These are phyloP conservation scores for Juglanconis juglandina DNA, from an alignment of 2,329 filamentous ascomycete species.

Conservation along the genomic window DNA sequence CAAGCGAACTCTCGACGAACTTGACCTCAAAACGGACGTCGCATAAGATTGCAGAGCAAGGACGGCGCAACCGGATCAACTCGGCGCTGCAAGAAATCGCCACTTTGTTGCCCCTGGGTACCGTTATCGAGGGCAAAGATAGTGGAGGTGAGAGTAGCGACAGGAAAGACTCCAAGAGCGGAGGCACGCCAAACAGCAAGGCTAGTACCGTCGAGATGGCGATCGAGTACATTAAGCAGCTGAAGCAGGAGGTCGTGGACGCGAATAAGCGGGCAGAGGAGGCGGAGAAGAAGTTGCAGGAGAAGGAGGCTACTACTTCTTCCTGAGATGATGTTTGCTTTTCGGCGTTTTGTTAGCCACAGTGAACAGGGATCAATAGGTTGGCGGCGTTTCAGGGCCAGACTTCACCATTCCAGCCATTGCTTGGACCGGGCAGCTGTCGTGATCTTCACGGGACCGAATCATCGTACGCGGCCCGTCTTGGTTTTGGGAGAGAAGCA, in stretches of 20 bases:
- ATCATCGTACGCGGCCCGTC: neutral
- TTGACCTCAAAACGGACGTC: constrained; percentile 94
- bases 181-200: constrained; percentile 73
- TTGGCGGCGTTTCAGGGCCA: neutral
- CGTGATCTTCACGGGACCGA: neutral
- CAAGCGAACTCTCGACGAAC: constrained; percentile 86
- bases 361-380: neutral
- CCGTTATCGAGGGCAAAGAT: constrained; percentile 30
- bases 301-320: neutral
- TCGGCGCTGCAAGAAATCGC: constrained; percentile 90
- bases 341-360: neutral
- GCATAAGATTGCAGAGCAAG: constrained; percentile 97
- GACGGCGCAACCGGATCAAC: constrained; percentile 91
- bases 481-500: neutral
- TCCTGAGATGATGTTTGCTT: neutral
- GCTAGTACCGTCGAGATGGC: constrained; percentile 97
- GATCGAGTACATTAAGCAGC: constrained; percentile 86
- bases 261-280: constrained; percentile 61
- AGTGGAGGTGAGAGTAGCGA: constrained; percentile 43
- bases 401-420: too few species aligned
- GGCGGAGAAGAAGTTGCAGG: constrained; percentile 58
- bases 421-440: neutral
- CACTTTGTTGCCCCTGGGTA: constrained; percentile 63
- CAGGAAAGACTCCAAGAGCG: constrained; percentile 37
- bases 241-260: constrained; percentile 70